These are phyloP conservation scores for Neopestalotiopsis rosae DNA, from an alignment of 2,329 filamentous ascomycete genomes.

Conservation along the genomic window DNA sequence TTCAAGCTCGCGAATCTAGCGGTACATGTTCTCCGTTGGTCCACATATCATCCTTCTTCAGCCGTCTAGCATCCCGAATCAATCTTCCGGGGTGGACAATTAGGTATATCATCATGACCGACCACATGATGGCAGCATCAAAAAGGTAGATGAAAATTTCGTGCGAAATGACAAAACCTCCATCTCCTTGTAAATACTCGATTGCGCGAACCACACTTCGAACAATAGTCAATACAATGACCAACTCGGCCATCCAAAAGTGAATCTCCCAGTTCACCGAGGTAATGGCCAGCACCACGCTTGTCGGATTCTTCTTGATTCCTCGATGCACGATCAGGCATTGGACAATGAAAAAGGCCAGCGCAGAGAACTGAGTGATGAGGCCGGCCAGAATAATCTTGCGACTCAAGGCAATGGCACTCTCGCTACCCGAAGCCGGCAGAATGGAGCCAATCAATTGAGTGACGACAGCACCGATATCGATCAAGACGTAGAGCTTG, in stretches of 20 bases:
- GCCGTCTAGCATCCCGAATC: background rate
- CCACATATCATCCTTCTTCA: background rate
- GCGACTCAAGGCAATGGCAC: conserved; percentile 38
- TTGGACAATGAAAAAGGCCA: conserved; percentile 53
- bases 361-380: conserved; percentile 54
- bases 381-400: conserved; percentile 55
- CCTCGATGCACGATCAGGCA: conserved; percentile 46
- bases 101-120: conserved; percentile 45
- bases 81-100: conserved; percentile 15
- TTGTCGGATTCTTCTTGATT: conserved; percentile 20
- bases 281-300: background rate
- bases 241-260: conserved; percentile 37
- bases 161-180: conserved; percentile 45
- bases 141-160: conserved; percentile 51
- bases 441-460: conserved; percentile 44
- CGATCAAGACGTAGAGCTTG: conserved; percentile 51
- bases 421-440: conserved; percentile 32
- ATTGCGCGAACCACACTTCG: conserved; percentile 52
- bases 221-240: conserved; percentile 47
- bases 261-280: conserved; percentile 22
- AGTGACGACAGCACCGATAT: conserved; percentile 48
- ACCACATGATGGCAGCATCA: conserved; percentile 46
- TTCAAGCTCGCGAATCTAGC: background rate
- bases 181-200: conserved; percentile 51
- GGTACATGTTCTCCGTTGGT: background rate